A percentile compares a stretch with the other conserved stretches of the same genome.
Evolutionary conservation across 2,329 filamentous ascomycete genomes (phyloP).

Genomic region (Fusarium secorum): DNA sequence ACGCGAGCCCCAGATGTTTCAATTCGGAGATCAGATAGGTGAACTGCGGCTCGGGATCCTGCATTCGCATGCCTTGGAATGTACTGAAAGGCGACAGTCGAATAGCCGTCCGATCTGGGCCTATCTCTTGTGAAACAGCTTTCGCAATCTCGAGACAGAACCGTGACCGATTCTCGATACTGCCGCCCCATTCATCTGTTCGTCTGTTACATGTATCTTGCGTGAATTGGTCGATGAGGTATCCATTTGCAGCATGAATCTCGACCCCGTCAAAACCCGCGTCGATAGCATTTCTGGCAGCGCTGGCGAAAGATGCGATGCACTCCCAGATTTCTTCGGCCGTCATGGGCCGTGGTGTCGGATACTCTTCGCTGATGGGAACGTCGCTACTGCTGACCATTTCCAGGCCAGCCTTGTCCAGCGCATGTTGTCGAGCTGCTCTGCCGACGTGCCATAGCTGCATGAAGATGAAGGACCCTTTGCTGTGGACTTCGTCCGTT

Average conservation of each 20-base stretch:
- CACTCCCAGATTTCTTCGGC: background rate
- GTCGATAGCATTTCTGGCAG: background rate
- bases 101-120: constrained; percentile 61
- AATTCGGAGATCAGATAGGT: constrained; percentile 61
- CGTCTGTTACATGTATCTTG: constrained; percentile 52
- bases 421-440: background rate
- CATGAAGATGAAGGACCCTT: constrained; percentile 12
- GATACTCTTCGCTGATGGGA: background rate
- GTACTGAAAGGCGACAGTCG: constrained; percentile 66
- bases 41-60: constrained; percentile 68
- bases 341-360: background rate
- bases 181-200: constrained; percentile 63
- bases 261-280: constrained; percentile 14
- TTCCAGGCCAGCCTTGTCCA: background rate
- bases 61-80: constrained; percentile 70
- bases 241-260: constrained; percentile 21
- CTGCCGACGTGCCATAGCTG: constrained; percentile 24
- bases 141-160: constrained; percentile 58
- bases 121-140: constrained; percentile 52
- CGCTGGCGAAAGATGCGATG: constrained; percentile 3
- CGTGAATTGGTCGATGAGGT: constrained; percentile 13
- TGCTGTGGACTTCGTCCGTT: background rate
- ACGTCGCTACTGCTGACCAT: constrained; percentile 20
- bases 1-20: constrained; percentile 63
- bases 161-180: constrained; percentile 55